Conservation (phyloP, 1,284 basidiomycete species). For the Cystobasidiaceae sp. region DNA sequence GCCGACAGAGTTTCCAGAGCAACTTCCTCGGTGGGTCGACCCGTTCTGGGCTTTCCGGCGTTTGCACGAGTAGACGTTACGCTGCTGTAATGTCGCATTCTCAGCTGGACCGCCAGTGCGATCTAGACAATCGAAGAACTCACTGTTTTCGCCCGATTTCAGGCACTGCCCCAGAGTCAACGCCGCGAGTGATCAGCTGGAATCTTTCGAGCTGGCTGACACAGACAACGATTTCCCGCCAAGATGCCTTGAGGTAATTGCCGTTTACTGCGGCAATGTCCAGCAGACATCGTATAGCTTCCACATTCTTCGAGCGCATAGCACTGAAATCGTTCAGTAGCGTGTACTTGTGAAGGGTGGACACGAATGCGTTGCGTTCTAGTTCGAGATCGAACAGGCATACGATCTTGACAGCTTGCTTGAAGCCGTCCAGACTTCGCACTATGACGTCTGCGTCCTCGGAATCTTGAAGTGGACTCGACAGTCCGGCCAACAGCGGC, state of each 20-base stretch:
- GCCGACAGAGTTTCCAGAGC: conserved; percentile 95
- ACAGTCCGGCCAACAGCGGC: conserved; percentile 86
- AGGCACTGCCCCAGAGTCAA: conserved; percentile 59
- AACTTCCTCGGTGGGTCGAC: conserved; percentile 76
- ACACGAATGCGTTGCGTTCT: conserved; percentile 92
- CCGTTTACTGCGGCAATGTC: conserved; percentile 91
- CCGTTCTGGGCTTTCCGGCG: conserved; percentile 43
- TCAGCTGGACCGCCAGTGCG: conserved; percentile 20
- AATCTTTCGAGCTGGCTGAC: conserved; percentile 96
- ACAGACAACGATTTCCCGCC: conserved; percentile 90
- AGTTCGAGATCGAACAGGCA: conserved; percentile 94
- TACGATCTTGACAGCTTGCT: conserved; percentile 82
- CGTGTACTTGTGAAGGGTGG: conserved; percentile 94
- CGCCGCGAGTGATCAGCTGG: conserved; percentile 72
- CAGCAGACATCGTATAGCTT: conserved; percentile 87
- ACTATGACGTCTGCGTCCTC: conserved; percentile 87
- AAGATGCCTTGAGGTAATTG: conserved; percentile 87
- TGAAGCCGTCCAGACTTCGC: conserved; percentile 89
- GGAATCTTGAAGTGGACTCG: conserved; percentile 69
- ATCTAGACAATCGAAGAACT: conserved; percentile 40
- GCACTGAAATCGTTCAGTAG: conserved; percentile 93
- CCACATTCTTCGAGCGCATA: conserved; percentile 98
- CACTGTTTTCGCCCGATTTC: conserved; percentile 73
- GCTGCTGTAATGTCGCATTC: conserved; percentile 56
- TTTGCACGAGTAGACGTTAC: conserved; percentile 12